A percentile compares a stretch with the other conserved stretches of the same genome.
Evolutionary conservation across 1,284 basidiomycete species (phyloP).

Genomic region (Boletus smithii): DNA sequence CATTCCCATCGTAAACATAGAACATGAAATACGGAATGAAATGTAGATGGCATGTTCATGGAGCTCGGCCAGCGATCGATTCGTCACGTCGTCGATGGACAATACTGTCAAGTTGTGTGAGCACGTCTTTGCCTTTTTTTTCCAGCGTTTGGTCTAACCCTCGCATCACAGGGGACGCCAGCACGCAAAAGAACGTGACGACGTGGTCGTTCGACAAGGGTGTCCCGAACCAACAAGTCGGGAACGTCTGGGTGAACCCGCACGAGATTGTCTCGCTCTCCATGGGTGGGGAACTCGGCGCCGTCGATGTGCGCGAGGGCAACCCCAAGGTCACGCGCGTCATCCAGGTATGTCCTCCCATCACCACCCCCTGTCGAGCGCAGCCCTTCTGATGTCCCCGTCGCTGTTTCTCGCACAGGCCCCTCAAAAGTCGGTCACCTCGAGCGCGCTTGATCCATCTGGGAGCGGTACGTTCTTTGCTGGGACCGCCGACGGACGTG

Average conservation of each 20-base stretch:
- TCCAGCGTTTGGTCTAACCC: background rate
- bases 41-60: conserved; percentile 74
- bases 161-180: conserved; percentile 67
- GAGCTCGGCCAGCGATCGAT: conserved; percentile 68
- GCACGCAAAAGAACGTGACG: conserved; percentile 60
- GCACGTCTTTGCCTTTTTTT: conserved; percentile 23
- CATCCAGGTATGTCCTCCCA: conserved; percentile 48
- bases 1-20: background rate
- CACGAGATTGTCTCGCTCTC: conserved; percentile 81
- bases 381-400: background rate
- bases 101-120: conserved; percentile 84
- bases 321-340: conserved; percentile 58
- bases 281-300: conserved; percentile 78
- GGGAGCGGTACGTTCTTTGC: conserved; percentile 65
- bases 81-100: conserved; percentile 87
- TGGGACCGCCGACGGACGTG: conserved; percentile 82
- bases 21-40: background rate
- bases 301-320: conserved; percentile 72
- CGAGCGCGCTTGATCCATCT: conserved; percentile 47
- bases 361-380: background rate
- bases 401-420: conserved; percentile 43
- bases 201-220: conserved; percentile 73
- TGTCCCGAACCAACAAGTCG: conserved; percentile 80
- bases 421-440: conserved; percentile 78
- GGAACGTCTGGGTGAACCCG: conserved; percentile 75